Evolutionary conservation across 768 basidiomycete species (phyloP), one percentile per base, ranked within the genome.

Genomic region (Lactifluus volemus): DNA sequence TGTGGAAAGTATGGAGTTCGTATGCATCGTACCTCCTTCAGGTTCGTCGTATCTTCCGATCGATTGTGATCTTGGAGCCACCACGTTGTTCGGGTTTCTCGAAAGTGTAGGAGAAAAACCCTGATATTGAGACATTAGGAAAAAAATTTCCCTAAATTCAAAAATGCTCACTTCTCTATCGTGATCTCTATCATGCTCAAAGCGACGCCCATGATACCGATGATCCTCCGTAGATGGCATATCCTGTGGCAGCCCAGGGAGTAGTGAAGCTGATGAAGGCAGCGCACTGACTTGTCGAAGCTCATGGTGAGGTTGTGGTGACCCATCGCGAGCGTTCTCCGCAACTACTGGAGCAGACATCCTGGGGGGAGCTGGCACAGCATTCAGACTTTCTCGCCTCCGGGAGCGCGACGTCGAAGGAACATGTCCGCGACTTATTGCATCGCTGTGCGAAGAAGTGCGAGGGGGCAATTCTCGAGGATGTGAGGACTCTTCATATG

Each of bases 401-500:
- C 42, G 51, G 19, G 45, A 6, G 10, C 5, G 60, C 32, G 55
- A 3, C 12, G 10, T 30, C 25, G 42, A 34, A 21, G 55, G 34
- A 25, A 56, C 25, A 32, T 21, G n/a, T 2, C 29, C 55, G 47
- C 56, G 56, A n/a, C 14, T 49, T 11, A 34, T 52, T n/a, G 34
- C 32, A 8, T 62, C 61, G 4, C 39, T 19, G 41, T 49, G 45
- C 38, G 21, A 53, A 49, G 61, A 49, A 10, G 61, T 17, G 19
- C 61, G 55, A 32, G 42, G 41, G 30, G 38, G 39, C 25, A 38
- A 9, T 7, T 53, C 55, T 39, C 52, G 61, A 48, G 17, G 29
- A n/a, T 47, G 63, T 14, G 29, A 6, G 14, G 49, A 36, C 15
- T 62, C 63, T n/a, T 60, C 54, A 8, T 45, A 65, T 11, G 8